A percentile compares a stretch with the other conserved stretches of the same genome.
Evolutionary conservation across 2,329 filamentous ascomycete species (phyloP).

Genomic region (Paraconiothyrium brasiliense): DNA sequence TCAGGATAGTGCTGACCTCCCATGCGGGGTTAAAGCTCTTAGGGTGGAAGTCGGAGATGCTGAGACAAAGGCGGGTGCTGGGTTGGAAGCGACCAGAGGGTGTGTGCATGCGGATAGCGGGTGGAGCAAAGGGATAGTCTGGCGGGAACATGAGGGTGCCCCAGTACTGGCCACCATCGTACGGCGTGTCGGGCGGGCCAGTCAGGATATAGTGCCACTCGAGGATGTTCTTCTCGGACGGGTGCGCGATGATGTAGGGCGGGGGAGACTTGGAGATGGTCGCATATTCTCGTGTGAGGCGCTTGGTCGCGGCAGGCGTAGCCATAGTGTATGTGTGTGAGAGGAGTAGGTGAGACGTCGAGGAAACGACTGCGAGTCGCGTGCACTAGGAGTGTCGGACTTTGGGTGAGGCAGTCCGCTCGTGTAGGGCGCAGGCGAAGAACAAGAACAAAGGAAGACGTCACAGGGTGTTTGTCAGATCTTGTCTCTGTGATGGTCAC

Average conservation of each 20-base stretch:
- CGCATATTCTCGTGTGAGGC: constrained; percentile 70
- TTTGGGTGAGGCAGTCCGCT: not conserved
- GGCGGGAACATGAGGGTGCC: constrained; percentile 94
- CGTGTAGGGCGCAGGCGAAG: not conserved
- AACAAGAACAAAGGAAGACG: not conserved
- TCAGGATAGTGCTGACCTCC: constrained; percentile 96
- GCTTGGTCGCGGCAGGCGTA: constrained; percentile 52
- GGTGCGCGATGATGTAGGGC: constrained; percentile 88
- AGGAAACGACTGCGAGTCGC: not conserved
- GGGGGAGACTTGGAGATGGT: constrained; percentile 78
- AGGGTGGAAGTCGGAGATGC: constrained; percentile 96
- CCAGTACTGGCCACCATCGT: constrained; percentile 97
- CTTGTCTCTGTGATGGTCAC: not conserved
- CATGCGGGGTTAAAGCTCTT: constrained; percentile 98
- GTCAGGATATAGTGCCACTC: constrained; percentile 98
- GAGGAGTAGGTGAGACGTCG: not conserved
- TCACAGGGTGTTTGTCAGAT: constrained; percentile 1
- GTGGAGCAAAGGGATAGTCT: constrained; percentile 96
- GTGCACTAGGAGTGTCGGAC: constrained; percentile 5
- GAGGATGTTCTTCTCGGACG: constrained; percentile 89
- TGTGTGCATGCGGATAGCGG: constrained; percentile 98
- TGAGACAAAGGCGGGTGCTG: constrained; percentile 89
- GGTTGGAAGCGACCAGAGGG: constrained; percentile 95
- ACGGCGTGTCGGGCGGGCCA: constrained; percentile 91
- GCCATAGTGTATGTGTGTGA: constrained; percentile 42